Base-by-base conservation (phyloP, 495 filamentous ascomycete genomes). In the Daldinia loculata region DNA sequence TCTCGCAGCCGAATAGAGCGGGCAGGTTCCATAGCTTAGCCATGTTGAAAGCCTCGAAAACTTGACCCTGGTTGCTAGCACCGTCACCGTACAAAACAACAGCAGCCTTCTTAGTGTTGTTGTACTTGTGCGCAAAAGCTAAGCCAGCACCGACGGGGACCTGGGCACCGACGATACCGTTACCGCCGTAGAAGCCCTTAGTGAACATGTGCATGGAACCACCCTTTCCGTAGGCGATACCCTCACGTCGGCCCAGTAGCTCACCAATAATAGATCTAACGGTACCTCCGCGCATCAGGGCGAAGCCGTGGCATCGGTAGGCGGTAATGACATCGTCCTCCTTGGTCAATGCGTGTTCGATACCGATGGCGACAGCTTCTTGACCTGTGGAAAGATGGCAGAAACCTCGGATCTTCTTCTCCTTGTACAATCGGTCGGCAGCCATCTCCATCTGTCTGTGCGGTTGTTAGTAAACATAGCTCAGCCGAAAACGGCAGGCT, bases 1-100 rank as follows among this genome's bases (percentile, higher is more conserved):
- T 99, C 85, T 99, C 95, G 82, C 95, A 99, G 68, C 93, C 95
- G 79, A 99, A 99, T 53, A 99, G 89, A 65, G 92, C 88, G 43
- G 95, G 95, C 22, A 99, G 83, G 63, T 95, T 95, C 95, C 95
- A 99, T 66, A 99, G 90, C 89, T 98, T 98, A 53, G 95, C 95
- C 95, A 99, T 99, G 89, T 99, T 99, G 89, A 97, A 99, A 63
- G 95, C 93, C 87, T 99, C 95, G 78, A 99, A 99, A 66, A 99
- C 96, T 83, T 99, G 95, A 72, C 95, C 95, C 87, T 99, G 95
- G 86, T 99, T 99, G 84, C 89, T 90, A 66, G 95, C 95, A 84
- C 95, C 95, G 75, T 99, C 95, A 86, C 95, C 95, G 80, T 99
- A 99, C 58, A 99, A 86, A 62, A 93, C 88, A 70, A 99, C 87